Base-by-base conservation (phyloP, 2,329 filamentous ascomycete species). In the Colletotrichum sp. region DNA sequence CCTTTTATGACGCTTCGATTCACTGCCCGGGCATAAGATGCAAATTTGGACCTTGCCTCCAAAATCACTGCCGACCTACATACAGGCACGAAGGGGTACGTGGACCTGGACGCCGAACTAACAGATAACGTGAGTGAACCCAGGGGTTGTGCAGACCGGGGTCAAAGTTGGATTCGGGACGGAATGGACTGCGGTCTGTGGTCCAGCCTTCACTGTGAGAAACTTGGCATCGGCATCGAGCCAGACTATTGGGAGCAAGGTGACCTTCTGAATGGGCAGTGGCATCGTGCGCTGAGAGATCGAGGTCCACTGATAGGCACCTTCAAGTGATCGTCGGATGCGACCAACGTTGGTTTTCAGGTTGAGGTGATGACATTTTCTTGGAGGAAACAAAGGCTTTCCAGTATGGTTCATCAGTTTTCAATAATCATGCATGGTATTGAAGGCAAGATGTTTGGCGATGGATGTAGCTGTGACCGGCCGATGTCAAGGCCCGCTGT, bases 271-370 rank as follows among this genome's bases (percentile, higher is more conserved):
- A 8, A 52, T 52, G 44, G 44, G 44, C 44, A 52, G 44, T 13
- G n/a, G 6, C n/a, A 22, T 52, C 44, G 10, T 52, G 44, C 44
- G 44, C 44, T 52, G 44, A 22, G 4, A 52, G 44, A 52, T 52
- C 44, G 44, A 52, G n/a, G 44, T 22, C 44, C 44, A 22, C 44
- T 52, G 44, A 52, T 52, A 52, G 44, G n/a, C 44, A 22, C 10
- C 44, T 0, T 52, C 44, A 13, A 0, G 44, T 0, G 44, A 52
- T 52, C n/a, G n/a, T 1, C 44, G 10, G 44, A 13, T 52, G 44
- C 44, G n/a, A 8, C 44, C n/a, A 0, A 52, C n/a, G 12, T 2
- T 52, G 6, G 6, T 52, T 13, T 1, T 8, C 0, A 13, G 12
- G 12, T 13, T 52, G 44, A 22, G n/a, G 44, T 22, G 10, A 52